Evolutionary conservation across 257 asterid genomes (phyloP).

Genomic region (Solanum ahanhuiri): DNA sequence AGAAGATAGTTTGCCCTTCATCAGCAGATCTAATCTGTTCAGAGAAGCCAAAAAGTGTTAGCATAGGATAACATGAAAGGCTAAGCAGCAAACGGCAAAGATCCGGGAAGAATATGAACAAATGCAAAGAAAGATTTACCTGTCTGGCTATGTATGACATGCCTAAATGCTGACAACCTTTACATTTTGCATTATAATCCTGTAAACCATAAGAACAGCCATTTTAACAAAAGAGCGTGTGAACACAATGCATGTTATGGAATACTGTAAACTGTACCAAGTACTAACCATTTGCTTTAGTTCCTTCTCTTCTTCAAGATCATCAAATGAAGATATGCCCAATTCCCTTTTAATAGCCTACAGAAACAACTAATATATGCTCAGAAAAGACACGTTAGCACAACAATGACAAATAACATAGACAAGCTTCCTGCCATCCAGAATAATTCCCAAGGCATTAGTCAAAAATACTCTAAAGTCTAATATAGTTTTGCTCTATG

Average conservation of each 20-base stretch:
- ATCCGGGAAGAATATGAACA: neutral
- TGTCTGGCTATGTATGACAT: slow-evolving; percentile 79
- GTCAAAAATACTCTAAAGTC: neutral
- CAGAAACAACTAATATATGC: neutral
- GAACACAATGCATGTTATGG: neutral
- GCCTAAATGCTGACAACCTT: slow-evolving; percentile 75
- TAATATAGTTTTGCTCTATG: neutral
- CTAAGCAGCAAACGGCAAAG: neutral
- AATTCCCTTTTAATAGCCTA: slow-evolving; percentile 78
- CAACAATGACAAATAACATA: neutral
- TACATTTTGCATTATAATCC: slow-evolving; percentile 93
- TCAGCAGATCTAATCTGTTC: slow-evolving; percentile 87
- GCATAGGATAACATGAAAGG: neutral
- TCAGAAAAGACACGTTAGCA: neutral
- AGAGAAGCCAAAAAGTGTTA: neutral
- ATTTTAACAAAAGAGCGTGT: neutral
- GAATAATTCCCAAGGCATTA: neutral
- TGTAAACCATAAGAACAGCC: slow-evolving; percentile 11
- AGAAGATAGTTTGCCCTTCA: slow-evolving; percentile 96
- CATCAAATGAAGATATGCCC: slow-evolving; percentile 72
- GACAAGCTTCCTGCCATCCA: neutral
- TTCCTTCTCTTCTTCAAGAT: slow-evolving; percentile 78
- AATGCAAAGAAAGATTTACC: slow-evolving; percentile 20
- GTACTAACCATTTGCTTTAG: slow-evolving; percentile 73
- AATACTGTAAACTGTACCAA: slow-evolving; percentile 17